A percentile compares a stretch with the other conserved stretches of the same genome.
Conservation (phyloP, 2,329 filamentous ascomycete species). For the Fusarium fracticaudum region DNA sequence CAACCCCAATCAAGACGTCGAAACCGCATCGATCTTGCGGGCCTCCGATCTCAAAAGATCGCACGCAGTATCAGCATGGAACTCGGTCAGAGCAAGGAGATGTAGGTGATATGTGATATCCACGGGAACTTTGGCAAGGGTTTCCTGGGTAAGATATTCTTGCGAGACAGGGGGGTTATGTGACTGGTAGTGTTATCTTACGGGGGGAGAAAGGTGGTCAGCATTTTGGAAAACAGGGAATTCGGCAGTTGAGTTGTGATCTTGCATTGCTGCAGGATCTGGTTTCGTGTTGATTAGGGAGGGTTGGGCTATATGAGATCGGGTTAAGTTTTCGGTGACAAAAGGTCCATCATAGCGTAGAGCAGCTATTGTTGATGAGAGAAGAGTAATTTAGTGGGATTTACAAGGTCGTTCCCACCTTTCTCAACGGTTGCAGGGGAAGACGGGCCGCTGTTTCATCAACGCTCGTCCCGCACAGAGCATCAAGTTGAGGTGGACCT, state of each 20-base stretch:
- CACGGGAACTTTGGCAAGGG: slow-evolving; percentile 1
- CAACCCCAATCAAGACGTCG: background rate
- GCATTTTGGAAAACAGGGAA: background rate
- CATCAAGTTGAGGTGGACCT: background rate
- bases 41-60: slow-evolving; percentile 8
- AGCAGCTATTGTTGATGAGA: background rate
- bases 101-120: slow-evolving; percentile 26
- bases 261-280: background rate
- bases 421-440: background rate
- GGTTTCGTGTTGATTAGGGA: background rate
- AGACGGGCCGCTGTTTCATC: slow-evolving; percentile 23
- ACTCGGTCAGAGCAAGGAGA: background rate
- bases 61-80: slow-evolving; percentile 2
- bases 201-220: background rate
- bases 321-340: background rate
- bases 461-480: background rate
- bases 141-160: slow-evolving; percentile 11
- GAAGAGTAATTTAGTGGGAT: background rate
- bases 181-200: background rate
- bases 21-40: background rate
- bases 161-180: slow-evolving; percentile 3
- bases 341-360: background rate
- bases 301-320: background rate
- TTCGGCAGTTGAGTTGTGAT: slow-evolving; percentile 2
- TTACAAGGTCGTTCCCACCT: background rate